These are phyloP conservation scores for Pyrus pyrifolia DNA, from an alignment of 306 rosid genomes.

Conservation along the genomic window DNA sequence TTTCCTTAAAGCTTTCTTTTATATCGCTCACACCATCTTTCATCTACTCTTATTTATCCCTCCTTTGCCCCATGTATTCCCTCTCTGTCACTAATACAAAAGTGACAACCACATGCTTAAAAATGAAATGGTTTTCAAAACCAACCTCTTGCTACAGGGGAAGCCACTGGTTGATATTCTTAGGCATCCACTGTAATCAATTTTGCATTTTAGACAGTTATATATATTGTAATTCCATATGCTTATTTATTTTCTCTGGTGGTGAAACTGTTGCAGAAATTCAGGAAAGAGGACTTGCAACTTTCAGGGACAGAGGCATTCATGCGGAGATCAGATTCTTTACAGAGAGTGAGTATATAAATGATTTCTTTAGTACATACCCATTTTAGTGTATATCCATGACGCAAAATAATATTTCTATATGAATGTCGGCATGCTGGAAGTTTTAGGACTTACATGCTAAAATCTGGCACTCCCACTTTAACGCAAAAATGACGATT, in stretches of 20 bases:
- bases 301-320: conserved; percentile 91
- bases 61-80: too few species aligned
- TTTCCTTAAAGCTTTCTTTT: too few species aligned
- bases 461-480: too few species aligned
- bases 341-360: conserved; percentile 72
- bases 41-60: too few species aligned
- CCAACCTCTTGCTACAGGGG: neutral
- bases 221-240: neutral
- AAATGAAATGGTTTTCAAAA: too few species aligned
- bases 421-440: neutral
- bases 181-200: neutral
- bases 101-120: too few species aligned
- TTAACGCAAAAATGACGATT: too few species aligned
- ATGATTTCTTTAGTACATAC: neutral
- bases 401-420: neutral
- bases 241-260: conserved; percentile 10
- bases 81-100: too few species aligned
- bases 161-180: neutral
- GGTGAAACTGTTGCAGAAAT: conserved; percentile 53
- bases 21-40: too few species aligned
- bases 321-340: conserved; percentile 78
- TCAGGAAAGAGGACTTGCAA: conserved; percentile 76
- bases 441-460: neutral
- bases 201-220: neutral
- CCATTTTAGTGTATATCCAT: neutral